phyloP scores from a whole-genome alignment of 331 rosid species.

The Malus hybrid region DNA sequence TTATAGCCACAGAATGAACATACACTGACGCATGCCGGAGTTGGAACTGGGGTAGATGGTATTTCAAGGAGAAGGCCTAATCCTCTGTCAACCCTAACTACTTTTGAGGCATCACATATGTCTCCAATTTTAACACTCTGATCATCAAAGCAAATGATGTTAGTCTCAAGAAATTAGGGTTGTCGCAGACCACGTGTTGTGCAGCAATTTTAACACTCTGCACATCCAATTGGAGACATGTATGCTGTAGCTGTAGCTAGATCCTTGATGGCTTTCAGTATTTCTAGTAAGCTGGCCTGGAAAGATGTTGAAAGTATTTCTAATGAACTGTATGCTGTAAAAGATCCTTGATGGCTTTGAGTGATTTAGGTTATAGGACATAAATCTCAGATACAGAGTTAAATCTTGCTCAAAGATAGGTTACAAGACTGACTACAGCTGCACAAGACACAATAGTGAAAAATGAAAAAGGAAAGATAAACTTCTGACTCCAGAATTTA shows the following conservation, averaged over 20 bases:
- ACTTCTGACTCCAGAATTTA: neutral
- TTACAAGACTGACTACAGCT: neutral
- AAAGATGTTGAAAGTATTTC: no score
- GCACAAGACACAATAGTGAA: neutral
- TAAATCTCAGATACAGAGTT: neutral
- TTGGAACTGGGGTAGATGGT: slow-evolving; percentile 60
- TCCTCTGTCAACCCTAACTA: slow-evolving; percentile 78
- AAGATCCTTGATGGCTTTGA: no score
- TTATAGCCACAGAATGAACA: slow-evolving; percentile 21
- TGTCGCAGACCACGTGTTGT: no score
- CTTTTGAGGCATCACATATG: slow-evolving; percentile 68
- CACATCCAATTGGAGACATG: no score
- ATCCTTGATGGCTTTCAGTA: no score
- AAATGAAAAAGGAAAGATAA: neutral
- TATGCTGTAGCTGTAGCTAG: no score
- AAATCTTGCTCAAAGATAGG: neutral
- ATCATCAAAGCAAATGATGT: slow-evolving; percentile 19
- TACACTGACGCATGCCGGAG: slow-evolving; percentile 85
- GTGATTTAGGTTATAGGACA: no score
- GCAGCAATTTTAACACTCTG: no score
- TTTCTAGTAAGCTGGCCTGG: no score
- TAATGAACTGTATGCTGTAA: no score
- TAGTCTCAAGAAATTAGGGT: neutral
- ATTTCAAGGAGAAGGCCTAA: slow-evolving; percentile 78
- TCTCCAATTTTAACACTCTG: slow-evolving; percentile 84